Evolutionary conservation across 208 protist species (phyloP).

Genomic region (Zelonia costaricensis): DNA sequence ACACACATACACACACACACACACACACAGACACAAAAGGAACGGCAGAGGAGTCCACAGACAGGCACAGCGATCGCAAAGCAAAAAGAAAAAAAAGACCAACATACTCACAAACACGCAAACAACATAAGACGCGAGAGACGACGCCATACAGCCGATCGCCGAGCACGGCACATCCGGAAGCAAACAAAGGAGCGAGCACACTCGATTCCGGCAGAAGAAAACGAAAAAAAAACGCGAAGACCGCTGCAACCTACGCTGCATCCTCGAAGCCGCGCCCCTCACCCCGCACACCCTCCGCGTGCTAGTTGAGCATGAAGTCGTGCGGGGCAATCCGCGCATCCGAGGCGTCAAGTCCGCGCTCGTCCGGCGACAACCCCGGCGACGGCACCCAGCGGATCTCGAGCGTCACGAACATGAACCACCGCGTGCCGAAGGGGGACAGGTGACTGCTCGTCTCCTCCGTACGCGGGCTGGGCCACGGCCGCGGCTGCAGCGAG

Average conservation of each 20-base stretch:
- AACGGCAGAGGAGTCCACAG: not conserved
- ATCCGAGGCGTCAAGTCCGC: not conserved
- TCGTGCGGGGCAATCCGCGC: not conserved
- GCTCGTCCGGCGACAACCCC: conserved; percentile 15
- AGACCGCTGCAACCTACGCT: too few species aligned
- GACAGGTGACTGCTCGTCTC: not conserved
- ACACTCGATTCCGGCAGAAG: too few species aligned
- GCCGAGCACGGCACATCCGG: too few species aligned
- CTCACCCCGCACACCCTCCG: too few species aligned
- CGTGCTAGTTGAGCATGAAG: too few species aligned
- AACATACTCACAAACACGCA: not conserved
- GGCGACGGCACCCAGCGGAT: conserved; percentile 26
- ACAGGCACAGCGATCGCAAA: not conserved
- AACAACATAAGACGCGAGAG: too few species aligned
- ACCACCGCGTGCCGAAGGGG: conserved; percentile 11
- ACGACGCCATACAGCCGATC: too few species aligned
- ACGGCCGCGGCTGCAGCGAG: not conserved
- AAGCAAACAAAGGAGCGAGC: too few species aligned
- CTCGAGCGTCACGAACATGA: conserved; percentile 11
- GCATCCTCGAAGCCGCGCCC: too few species aligned
- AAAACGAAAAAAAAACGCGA: too few species aligned
- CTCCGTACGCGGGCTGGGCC: not conserved
- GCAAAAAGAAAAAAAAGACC: conserved; percentile 1
- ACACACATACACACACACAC: not conserved
- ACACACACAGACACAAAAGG: not conserved